Conservation (phyloP, 73 alveolate genomes). For the Paramecium biaurelia region DNA sequence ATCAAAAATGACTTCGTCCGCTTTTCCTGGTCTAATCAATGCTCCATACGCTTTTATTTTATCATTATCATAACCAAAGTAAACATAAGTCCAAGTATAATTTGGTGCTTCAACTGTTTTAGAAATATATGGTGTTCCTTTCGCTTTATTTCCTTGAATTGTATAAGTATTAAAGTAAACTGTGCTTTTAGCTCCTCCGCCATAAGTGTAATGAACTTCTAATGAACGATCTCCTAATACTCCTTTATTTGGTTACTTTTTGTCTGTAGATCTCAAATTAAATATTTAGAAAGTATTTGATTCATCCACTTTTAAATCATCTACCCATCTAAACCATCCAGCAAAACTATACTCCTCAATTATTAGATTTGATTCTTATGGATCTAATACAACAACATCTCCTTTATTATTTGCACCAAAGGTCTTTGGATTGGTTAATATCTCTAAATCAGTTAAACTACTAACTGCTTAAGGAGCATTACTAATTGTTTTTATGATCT, state of each 20-base stretch:
- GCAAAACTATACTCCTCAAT: slow-evolving; percentile 8
- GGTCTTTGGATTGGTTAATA: background rate
- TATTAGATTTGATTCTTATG: background rate
- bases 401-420: background rate
- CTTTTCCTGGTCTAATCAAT: slow-evolving; percentile 41
- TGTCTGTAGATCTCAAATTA: slow-evolving; percentile 31
- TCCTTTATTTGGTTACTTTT: slow-evolving; percentile 12
- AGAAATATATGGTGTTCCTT: slow-evolving; percentile 14
- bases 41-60: slow-evolving; percentile 28
- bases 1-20: background rate
- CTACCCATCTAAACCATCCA: slow-evolving; percentile 53
- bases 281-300: slow-evolving; percentile 21
- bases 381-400: background rate
- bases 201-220: slow-evolving; percentile 44
- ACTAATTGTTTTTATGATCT: background rate
- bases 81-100: slow-evolving; percentile 34
- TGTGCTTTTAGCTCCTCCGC: slow-evolving; percentile 47
- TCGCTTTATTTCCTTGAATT: slow-evolving; percentile 19
- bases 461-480: background rate
- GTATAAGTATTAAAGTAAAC: slow-evolving; percentile 46
- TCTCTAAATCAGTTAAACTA: background rate
- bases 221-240: slow-evolving; percentile 43
- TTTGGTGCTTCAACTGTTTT: background rate
- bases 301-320: slow-evolving; percentile 21
- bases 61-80: slow-evolving; percentile 37